Percentiles rank a stretch among this genome's conserved stretches.
Evolutionary conservation across 2,329 filamentous ascomycete genomes (phyloP).

Genomic region (Curvularia spicifera): DNA sequence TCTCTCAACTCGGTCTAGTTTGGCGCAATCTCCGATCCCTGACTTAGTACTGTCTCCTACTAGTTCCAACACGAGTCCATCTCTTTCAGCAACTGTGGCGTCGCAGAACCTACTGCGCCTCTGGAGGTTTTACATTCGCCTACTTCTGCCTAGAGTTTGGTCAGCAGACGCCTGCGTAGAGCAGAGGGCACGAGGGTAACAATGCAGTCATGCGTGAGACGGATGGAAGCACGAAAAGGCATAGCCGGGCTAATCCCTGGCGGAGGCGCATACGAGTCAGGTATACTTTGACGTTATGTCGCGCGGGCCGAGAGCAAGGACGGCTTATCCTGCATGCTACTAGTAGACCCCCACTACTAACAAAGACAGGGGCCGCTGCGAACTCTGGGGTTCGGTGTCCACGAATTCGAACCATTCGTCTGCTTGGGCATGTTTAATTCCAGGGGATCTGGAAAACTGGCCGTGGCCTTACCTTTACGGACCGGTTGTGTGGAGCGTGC

Average conservation of each 20-base stretch:
- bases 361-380: background rate
- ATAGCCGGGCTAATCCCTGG: background rate
- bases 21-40: slow-evolving; percentile 3
- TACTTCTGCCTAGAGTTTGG: background rate
- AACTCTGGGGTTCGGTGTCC: background rate
- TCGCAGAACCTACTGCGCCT: background rate
- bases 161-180: background rate
- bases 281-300: slow-evolving; percentile 1
- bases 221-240: background rate
- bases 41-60: background rate
- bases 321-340: background rate
- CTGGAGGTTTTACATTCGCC: background rate
- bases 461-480: background rate
- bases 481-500: background rate
- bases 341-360: background rate
- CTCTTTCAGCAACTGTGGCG: background rate
- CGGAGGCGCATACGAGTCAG: background rate
- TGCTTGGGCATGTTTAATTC: background rate
- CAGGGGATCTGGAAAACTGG: background rate
- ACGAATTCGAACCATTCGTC: background rate
- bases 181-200: background rate
- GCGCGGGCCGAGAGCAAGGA: background rate
- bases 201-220: slow-evolving; percentile 2
- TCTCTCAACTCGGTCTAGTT: background rate
- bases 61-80: no score